Base-by-base conservation (phyloP, 2,329 filamentous ascomycete genomes). In the Trichoderma sp. region DNA sequence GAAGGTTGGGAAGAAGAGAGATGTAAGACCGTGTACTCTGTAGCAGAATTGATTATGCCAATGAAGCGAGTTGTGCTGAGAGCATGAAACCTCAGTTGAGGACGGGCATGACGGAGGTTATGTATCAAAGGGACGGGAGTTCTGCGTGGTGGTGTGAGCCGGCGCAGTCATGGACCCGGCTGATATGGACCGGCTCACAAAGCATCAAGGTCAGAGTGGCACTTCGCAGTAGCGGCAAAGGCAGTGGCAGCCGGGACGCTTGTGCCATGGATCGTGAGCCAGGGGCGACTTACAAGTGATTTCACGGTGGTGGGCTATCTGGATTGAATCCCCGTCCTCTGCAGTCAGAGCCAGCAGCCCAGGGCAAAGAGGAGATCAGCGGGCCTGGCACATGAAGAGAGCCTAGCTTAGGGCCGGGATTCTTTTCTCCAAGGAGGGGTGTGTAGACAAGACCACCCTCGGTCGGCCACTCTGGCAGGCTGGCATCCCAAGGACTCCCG, bases 71-170 rank as follows among this genome's bases (percentile, higher is more conserved):
- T 52, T 65, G 60, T 65, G 57, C 63, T 58, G 57, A 44, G 63
- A 56, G 57, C 39, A 45, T 52, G 47, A 52, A 26, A 48, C 30
- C 43, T 55, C 51, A 43, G 57, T 58, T 63, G 52, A 45, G 44
- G 55, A 65, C 66, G 54, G 70, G 70, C 67, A 57, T 63, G 60
- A 21, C 60, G 68, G 67, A 61, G 66, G 63, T 69, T 69, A 72
- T 71, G 70, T 71, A 71, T 71, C 60, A 64, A 52, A 44, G 45
- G 64, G 58, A 54, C 28, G 63, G 64, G 64, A 45, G 47, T 39
- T 17, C n/a, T 57, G 64, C 45, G 59, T 57, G 52, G 64, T 63
- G 51, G 64, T 63, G 51, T 66, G 45, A 57, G 50, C 63, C 59
- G 64, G 64, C 39, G 52, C 51, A 48, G 52, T 63, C 54, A 47